Conservation (phyloP, 371 early-diverging fungal genomes). For the Mucor piriformis region DNA sequence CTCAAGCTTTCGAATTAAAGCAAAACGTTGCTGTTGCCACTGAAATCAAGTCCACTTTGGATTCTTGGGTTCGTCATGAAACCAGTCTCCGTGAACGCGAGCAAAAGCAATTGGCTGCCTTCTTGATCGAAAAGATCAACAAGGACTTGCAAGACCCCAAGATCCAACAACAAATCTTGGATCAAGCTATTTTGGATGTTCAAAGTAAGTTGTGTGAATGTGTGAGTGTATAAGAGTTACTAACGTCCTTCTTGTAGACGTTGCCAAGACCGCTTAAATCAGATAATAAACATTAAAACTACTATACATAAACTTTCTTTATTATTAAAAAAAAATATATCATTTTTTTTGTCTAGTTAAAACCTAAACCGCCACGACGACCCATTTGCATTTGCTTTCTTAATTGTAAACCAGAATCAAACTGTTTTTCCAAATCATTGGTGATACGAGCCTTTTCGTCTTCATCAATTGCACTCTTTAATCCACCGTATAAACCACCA, state of each 20-base stretch:
- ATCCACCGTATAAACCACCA: slow-evolving; percentile 44
- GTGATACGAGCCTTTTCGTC: slow-evolving; percentile 41
- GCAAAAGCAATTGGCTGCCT: slow-evolving; percentile 86
- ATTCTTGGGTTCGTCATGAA: slow-evolving; percentile 97
- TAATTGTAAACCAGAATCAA: slow-evolving; percentile 48
- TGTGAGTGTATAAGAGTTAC: not conserved
- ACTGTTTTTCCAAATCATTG: slow-evolving; percentile 48
- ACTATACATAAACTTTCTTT: not conserved
- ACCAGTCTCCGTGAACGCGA: slow-evolving; percentile 89
- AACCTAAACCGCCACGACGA: slow-evolving; percentile 54
- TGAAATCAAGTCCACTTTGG: slow-evolving; percentile 89
- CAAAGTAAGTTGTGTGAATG: slow-evolving; percentile 41
- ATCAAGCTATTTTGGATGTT: slow-evolving; percentile 58
- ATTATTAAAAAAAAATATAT: not conserved
- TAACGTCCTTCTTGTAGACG: slow-evolving; percentile 5
- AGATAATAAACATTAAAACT: too few relatives aligned
- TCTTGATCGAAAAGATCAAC: slow-evolving; percentile 86
- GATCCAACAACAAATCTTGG: slow-evolving; percentile 63
- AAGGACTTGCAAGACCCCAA: slow-evolving; percentile 81
- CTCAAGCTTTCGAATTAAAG: slow-evolving; percentile 92
- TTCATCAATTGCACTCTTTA: slow-evolving; percentile 51
- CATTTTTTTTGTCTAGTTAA: slow-evolving; percentile 19
- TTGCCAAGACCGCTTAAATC: slow-evolving; percentile 35
- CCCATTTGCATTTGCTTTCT: slow-evolving; percentile 50
- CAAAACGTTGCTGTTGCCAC: slow-evolving; percentile 82